Conservation (phyloP, 2,329 filamentous ascomycete species). For the Penicillium paneum region DNA sequence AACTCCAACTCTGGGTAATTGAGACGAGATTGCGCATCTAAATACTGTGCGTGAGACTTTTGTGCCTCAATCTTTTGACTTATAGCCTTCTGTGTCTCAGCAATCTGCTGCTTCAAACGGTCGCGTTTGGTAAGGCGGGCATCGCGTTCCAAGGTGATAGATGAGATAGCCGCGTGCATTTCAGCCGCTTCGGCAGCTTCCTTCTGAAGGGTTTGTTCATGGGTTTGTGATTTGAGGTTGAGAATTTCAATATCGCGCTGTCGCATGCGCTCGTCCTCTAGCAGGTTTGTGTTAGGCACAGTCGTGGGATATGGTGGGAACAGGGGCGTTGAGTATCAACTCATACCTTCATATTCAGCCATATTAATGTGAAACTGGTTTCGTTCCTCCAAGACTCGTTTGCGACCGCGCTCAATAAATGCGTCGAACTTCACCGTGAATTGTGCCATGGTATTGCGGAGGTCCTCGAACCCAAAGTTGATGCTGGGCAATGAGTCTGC, state of each 20-base stretch:
- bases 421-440: slow-evolving; percentile 89
- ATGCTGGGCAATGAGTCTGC: slow-evolving; percentile 73
- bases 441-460: slow-evolving; percentile 90
- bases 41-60: slow-evolving; percentile 58
- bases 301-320: neutral
- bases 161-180: slow-evolving; percentile 59
- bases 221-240: slow-evolving; percentile 54
- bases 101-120: slow-evolving; percentile 55
- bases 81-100: slow-evolving; percentile 47
- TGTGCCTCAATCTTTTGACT: slow-evolving; percentile 46
- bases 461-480: slow-evolving; percentile 93
- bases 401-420: slow-evolving; percentile 88
- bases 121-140: slow-evolving; percentile 55
- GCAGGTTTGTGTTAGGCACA: slow-evolving; percentile 4
- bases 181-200: slow-evolving; percentile 61
- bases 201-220: slow-evolving; percentile 56
- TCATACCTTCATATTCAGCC: slow-evolving; percentile 79
- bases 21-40: slow-evolving; percentile 79
- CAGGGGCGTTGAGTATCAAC: no score
- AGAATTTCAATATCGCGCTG: slow-evolving; percentile 81
- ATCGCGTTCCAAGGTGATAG: slow-evolving; percentile 55
- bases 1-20: slow-evolving; percentile 94
- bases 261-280: slow-evolving; percentile 90
- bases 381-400: slow-evolving; percentile 84
- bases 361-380: slow-evolving; percentile 91